Evolutionary conservation across 352 stramenopile species (phyloP).

Genomic region (Pythium chondricola): DNA sequence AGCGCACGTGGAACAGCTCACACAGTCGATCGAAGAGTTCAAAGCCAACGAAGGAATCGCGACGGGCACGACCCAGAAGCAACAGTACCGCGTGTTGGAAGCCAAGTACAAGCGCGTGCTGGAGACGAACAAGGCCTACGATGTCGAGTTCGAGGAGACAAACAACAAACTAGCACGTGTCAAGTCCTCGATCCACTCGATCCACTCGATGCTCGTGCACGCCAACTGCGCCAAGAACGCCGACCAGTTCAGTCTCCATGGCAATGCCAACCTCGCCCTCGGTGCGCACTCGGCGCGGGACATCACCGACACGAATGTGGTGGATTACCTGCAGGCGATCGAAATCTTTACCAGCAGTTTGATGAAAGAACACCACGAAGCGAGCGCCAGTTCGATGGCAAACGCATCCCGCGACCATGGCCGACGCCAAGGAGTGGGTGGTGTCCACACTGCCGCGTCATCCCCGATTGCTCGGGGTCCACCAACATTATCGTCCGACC

Average conservation of each 20-base stretch:
- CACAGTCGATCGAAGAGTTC: conserved; percentile 46
- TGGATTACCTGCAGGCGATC: conserved; percentile 74
- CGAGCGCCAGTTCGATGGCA: background rate
- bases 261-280: conserved; percentile 18
- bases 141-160: conserved; percentile 52
- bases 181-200: conserved; percentile 67
- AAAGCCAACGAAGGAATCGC: conserved; percentile 62
- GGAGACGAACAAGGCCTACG: conserved; percentile 36
- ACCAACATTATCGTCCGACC: conserved; percentile 43
- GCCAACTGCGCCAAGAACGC: conserved; percentile 36
- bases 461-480: conserved; percentile 44
- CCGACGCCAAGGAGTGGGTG: background rate
- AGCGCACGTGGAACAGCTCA: conserved; percentile 40
- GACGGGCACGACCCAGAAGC: conserved; percentile 48
- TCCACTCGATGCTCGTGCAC: conserved; percentile 62
- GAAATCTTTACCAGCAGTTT: conserved; percentile 64
- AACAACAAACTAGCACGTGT: conserved; percentile 44
- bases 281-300: conserved; percentile 30
- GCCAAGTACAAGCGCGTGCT: conserved; percentile 29
- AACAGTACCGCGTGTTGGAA: conserved; percentile 37
- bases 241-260: conserved; percentile 24
- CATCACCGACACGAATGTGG: conserved; percentile 55
- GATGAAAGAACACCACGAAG: conserved; percentile 38
- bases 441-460: background rate
- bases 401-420: background rate